Evolutionary conservation across 306 rosid genomes (phyloP).

Genomic region (Carpinus viminea): DNA sequence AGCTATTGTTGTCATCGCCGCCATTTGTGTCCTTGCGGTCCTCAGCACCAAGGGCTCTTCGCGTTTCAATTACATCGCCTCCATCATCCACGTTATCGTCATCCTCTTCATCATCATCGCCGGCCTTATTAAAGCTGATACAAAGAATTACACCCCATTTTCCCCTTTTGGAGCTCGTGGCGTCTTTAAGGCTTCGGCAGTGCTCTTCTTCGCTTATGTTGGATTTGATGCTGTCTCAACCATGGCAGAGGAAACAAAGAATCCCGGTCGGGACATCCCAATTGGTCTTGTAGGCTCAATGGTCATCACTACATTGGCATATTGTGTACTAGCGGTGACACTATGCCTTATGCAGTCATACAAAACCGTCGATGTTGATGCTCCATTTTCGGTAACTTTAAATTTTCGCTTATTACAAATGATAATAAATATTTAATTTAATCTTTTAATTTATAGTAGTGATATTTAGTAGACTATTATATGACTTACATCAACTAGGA

Average conservation of each 20-base stretch:
- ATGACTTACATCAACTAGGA: too few species aligned
- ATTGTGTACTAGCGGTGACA: constrained; percentile 64
- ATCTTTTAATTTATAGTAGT: too few species aligned
- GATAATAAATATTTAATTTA: too few species aligned
- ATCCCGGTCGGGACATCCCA: constrained; percentile 77
- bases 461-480: too few species aligned
- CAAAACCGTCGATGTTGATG: constrained; percentile 19
- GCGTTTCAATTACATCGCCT: constrained; percentile 72
- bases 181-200: constrained; percentile 62
- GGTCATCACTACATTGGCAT: constrained; percentile 43
- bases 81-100: constrained; percentile 55
- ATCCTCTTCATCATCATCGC: constrained; percentile 69
- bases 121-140: constrained; percentile 63
- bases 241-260: constrained; percentile 87
- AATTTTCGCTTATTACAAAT: too few species aligned
- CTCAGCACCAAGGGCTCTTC: constrained; percentile 85
- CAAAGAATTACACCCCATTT: constrained; percentile 45
- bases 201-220: constrained; percentile 77
- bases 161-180: constrained; percentile 48
- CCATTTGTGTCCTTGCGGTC: constrained; percentile 51
- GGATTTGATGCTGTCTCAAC: constrained; percentile 87
- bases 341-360: constrained; percentile 71
- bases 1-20: constrained; percentile 45
- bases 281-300: constrained; percentile 83
- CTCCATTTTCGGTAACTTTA: constrained; percentile 44